Base-by-base conservation (phyloP, 2,329 filamentous ascomycete genomes). In the Scedosporium boydii region DNA sequence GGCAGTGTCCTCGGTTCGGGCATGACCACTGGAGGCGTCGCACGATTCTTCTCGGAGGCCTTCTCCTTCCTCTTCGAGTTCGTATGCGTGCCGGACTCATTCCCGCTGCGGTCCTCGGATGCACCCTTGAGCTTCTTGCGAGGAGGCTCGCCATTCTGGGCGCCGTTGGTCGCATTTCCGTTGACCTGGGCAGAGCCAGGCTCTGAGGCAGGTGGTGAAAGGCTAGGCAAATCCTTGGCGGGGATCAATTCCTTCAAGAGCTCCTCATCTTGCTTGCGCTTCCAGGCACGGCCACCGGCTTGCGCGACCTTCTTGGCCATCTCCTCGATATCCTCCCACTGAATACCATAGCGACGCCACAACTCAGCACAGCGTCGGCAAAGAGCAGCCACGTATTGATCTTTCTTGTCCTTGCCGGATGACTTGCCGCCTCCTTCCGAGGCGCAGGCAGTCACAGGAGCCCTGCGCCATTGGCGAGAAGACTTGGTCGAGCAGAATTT, bases 331-430 rank as follows among this genome's bases (percentile, higher is more conserved):
- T 96, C 91, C 74, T 98, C 95, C 87, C 91, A 99, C 67, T 96
- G 91, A 65, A 99, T 91, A 16, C 89, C 93, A 74, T 99, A 99
- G 66, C 93, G 90, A 59, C 95, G 88, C 95, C 95, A 99, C 7
- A 99, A 79, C 69, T 95, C 87, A 27, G 93, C 93, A 71, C 95
- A 99, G 64, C 93, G 87, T 63, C 92, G 83, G 72, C 95, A 99
- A 4, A 99, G 82, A 3, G 93, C 93, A 58, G 93, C 83, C 18
- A 96, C 84, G 42, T 89, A 86, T 68, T 89, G 86, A 16, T 82
- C 79, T 12, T 84, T 85, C 72, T 93, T 96, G 67, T 96, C 91
- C 74, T 92, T 93, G 69, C 83, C 82, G 62, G 85, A 85, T 4
- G 68, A 67, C 64, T 77, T 77, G 9, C 79, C 79, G 18, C 80